These are phyloP conservation scores for Fonsecaea multimorphosa DNA, from an alignment of 2,329 filamentous ascomycete genomes.

Conservation along the genomic window DNA sequence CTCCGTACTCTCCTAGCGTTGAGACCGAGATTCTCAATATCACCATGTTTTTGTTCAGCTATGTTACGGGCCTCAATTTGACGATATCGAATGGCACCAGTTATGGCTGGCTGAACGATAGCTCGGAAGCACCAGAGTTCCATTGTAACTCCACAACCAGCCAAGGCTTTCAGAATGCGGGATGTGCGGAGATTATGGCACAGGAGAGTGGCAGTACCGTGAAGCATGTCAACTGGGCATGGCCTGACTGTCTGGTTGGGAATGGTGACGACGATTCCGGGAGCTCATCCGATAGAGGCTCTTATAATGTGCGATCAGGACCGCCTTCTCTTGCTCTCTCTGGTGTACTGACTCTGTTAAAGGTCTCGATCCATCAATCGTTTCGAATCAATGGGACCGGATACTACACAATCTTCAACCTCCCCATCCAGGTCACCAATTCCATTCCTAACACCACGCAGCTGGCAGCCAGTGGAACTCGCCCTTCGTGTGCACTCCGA, in stretches of 20 bases:
- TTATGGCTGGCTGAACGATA: conserved; percentile 38
- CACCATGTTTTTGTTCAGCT: conserved; percentile 71
- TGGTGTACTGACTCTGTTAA: neutral
- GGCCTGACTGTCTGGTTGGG: conserved; percentile 70
- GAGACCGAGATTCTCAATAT: conserved; percentile 67
- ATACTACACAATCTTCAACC: conserved; percentile 72
- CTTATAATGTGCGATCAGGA: conserved; percentile 22
- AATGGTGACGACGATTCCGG: conserved; percentile 52
- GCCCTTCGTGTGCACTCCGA: conserved; percentile 20
- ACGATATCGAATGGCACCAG: conserved; percentile 70
- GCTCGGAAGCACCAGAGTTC: conserved; percentile 21
- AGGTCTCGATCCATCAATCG: conserved; percentile 74
- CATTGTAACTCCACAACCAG: conserved; percentile 45
- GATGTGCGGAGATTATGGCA: conserved; percentile 66
- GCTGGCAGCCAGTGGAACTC: conserved; percentile 16
- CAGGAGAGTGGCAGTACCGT: conserved; percentile 72
- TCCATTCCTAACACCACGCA: conserved; percentile 53
- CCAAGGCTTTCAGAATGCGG: conserved; percentile 50
- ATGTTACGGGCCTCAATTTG: conserved; percentile 67
- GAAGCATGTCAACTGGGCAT: conserved; percentile 75
- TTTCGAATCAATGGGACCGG: conserved; percentile 69
- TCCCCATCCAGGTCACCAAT: conserved; percentile 73
- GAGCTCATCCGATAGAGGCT: conserved; percentile 1
- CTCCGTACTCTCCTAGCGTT: conserved; percentile 58
- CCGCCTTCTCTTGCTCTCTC: neutral